These are phyloP conservation scores for Alternaria dauci DNA, from an alignment of 2,329 filamentous ascomycete genomes.

Conservation along the genomic window DNA sequence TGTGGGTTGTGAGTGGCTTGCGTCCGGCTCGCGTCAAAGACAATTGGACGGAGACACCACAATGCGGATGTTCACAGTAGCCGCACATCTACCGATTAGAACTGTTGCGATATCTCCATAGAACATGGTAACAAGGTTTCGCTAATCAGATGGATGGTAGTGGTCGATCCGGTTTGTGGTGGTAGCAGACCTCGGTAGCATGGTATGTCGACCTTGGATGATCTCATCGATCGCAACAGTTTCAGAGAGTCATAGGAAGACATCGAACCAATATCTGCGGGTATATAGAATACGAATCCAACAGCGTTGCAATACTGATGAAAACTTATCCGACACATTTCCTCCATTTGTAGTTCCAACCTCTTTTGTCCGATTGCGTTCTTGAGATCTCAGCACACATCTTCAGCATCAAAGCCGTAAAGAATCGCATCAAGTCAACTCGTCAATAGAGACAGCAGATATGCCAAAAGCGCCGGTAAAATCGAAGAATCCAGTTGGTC, in stretches of 20 bases:
- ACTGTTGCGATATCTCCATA: too few relatives aligned
- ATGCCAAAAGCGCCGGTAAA: not conserved
- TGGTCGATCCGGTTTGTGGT: not conserved
- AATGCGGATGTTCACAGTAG: not conserved
- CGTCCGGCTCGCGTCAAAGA: not conserved
- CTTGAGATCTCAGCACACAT: not conserved
- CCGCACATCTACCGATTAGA: not conserved
- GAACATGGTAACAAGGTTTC: rapidly evolving
- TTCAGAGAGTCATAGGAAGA: not conserved
- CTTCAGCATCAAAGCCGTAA: not conserved
- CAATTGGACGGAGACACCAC: not conserved
- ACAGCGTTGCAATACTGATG: too few relatives aligned
- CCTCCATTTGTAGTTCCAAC: not conserved
- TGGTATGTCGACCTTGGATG: not conserved
- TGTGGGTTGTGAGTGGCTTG: not conserved
- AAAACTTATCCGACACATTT: not conserved
- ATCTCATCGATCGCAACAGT: not conserved
- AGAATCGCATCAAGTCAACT: not conserved
- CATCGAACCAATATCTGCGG: not conserved
- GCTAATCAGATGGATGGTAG: not conserved
- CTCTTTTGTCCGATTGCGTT: not conserved
- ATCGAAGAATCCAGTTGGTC: not conserved
- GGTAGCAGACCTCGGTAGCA: not conserved
- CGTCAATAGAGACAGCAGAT: not conserved
- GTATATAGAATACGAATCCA: not conserved